Evolutionary conservation across 306 rosid genomes (phyloP).

Genomic region (Cicer chorassanicum): DNA sequence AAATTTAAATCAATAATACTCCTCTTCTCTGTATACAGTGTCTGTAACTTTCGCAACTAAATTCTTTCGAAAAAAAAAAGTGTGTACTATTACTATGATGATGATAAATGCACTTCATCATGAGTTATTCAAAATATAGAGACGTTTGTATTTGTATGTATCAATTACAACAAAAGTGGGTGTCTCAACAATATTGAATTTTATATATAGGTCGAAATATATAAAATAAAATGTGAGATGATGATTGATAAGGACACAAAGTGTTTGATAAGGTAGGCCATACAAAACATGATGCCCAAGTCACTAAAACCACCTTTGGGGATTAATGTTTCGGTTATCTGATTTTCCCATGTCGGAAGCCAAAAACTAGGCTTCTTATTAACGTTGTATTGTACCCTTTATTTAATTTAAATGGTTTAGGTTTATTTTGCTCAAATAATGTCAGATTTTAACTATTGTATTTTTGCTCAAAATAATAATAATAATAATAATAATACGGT

Average conservation of each 20-base stretch:
- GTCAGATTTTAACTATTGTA: slow-evolving; percentile 43
- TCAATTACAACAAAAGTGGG: slow-evolving; percentile 68
- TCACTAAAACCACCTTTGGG: slow-evolving; percentile 57
- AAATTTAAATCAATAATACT: too few relatives aligned
- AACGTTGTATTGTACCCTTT: slow-evolving; percentile 24
- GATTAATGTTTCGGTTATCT: slow-evolving; percentile 44
- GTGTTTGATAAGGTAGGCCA: slow-evolving; percentile 59
- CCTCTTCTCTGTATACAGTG: too few relatives aligned
- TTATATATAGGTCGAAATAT: slow-evolving; percentile 26
- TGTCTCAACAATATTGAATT: slow-evolving; percentile 50
- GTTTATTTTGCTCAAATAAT: slow-evolving; percentile 51
- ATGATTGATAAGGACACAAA: slow-evolving; percentile 87
- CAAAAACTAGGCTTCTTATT: slow-evolving; percentile 26
- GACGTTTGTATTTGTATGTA: slow-evolving; percentile 50
- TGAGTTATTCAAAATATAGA: slow-evolving; percentile 34
- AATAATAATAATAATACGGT: too few relatives aligned
- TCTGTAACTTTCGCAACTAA: too few relatives aligned
- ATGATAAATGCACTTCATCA: slow-evolving; percentile 38
- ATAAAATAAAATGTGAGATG: slow-evolving; percentile 50
- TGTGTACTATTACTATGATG: slow-evolving; percentile 28
- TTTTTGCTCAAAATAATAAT: background rate
- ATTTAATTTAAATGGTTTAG: slow-evolving; percentile 38
- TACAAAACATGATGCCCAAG: slow-evolving; percentile 60
- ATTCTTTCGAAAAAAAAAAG: too few relatives aligned
- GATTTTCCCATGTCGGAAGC: slow-evolving; percentile 32